A percentile compares a stretch with the other conserved stretches of the same genome.
phyloP scores from a whole-genome alignment of 2,329 filamentous ascomycete genomes.

The Paracamarosporium sp. region DNA sequence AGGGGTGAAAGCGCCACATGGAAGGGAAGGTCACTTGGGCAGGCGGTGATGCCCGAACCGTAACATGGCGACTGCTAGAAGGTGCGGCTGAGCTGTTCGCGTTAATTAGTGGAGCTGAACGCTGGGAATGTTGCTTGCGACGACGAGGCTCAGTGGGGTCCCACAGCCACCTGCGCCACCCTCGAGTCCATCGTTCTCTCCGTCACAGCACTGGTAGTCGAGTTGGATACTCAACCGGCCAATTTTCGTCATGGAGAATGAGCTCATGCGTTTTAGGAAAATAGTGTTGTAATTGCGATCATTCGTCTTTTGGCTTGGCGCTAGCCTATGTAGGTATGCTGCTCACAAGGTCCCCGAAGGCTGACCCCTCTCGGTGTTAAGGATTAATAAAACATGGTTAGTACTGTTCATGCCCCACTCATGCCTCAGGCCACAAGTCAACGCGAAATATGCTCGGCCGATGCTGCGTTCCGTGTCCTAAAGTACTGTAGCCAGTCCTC shows the following conservation, averaged over 20 bases:
- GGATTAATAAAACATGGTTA: too few species aligned
- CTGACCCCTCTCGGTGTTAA: too few species aligned
- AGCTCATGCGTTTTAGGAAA: too few species aligned
- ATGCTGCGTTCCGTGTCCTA: too few species aligned
- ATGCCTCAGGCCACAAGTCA: too few species aligned
- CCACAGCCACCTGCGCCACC: constrained; percentile 14
- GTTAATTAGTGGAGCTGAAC: constrained; percentile 1
- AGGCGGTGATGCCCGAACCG: constrained; percentile 13
- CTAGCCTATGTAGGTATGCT: neutral
- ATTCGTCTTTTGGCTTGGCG: neutral
- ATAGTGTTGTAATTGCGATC: neutral
- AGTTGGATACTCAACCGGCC: neutral
- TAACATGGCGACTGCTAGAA: constrained; percentile 13
- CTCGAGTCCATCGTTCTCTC: neutral
- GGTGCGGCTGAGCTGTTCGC: constrained; percentile 21
- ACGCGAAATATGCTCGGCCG: too few species aligned
- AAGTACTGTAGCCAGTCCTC: neutral
- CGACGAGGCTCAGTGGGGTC: neutral
- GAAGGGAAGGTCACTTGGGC: constrained; percentile 11
- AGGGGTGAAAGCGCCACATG: constrained; percentile 15
- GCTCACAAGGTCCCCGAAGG: neutral
- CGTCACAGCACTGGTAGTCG: too few species aligned
- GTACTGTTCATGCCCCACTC: too few species aligned
- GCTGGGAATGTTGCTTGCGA: neutral
- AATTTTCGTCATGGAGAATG: neutral